Evolutionary conservation across 768 basidiomycete species (phyloP), one percentile per base, ranked within the genome.

Genomic region (Boletus patriciae): DNA sequence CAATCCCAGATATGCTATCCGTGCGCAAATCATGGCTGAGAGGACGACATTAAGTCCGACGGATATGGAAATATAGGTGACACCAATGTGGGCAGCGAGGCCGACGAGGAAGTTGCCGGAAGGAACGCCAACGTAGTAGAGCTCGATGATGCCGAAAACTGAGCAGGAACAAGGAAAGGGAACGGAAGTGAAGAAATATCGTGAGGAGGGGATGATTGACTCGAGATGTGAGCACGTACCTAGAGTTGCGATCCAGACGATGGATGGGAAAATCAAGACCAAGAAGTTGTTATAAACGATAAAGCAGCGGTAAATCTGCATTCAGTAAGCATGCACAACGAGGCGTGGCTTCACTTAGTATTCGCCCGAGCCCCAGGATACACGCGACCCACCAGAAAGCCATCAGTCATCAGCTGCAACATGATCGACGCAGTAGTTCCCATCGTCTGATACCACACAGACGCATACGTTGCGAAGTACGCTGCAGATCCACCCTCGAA

Each of bases 251-350:
- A 50, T 9, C 60, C 60, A 62, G 25, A 62, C 25, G 9, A 61
- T 16, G 44, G 27, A 36, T 1, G 61, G 60, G 18, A 62, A 37
- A 12, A 52, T 23, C 16, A 56, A 23, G 25, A 46, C 25, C n/a
- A 34, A 13, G n/a, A 47, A n/a, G 23, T 23, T 18, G n/a, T 54
- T 51, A 68, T 69, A 76, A 10, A 76, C 62, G 18, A 73, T 64
- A 29, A 57, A 74, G 52, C 69, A 71, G 21, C 74, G 74, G 58
- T 71, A 70, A 18, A 76, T 61, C 74, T 76, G 3, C n/a, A 13
- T 21, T 33, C 10, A 12, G n/a, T 19, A 19, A 19, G 15, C 37
- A 38, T 38, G 15, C 42, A 13, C 16, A 6, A 16, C 10, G 40
- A n/a, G 45, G 45, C 18, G 18, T 29, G 18, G 10, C 15, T 10